phyloP scores from a whole-genome alignment of 495 filamentous ascomycete genomes.

The Neurospora tetrasperma region DNA sequence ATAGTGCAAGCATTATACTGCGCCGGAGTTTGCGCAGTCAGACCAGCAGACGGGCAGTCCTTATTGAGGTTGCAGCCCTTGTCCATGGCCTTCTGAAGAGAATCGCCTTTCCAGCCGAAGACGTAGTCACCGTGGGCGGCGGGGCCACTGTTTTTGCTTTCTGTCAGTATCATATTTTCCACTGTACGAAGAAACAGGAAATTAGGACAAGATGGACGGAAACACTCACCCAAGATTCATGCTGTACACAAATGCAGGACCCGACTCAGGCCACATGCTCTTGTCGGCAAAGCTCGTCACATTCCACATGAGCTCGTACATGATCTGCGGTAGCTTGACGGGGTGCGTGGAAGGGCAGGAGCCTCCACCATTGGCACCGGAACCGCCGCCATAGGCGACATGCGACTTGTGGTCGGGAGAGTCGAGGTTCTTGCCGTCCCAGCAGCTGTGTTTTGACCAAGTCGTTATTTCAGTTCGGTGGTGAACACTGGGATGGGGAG shows the following conservation, averaged over 20 bases:
- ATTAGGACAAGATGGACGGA: constrained; percentile 5
- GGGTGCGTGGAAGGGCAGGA: constrained; percentile 52
- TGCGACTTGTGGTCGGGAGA: constrained; percentile 53
- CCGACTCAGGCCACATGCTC: constrained; percentile 44
- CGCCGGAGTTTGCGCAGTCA: constrained; percentile 32
- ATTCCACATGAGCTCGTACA: constrained; percentile 62
- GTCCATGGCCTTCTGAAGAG: constrained; percentile 56
- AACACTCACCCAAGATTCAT: constrained; percentile 40
- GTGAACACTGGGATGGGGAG: neutral
- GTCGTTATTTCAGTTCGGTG: too few relatives aligned
- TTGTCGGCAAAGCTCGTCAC: constrained; percentile 44
- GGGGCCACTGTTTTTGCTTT: constrained; percentile 22
- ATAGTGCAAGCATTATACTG: constrained; percentile 39
- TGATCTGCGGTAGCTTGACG: constrained; percentile 53
- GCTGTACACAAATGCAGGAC: constrained; percentile 43
- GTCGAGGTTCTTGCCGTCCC: constrained; percentile 48
- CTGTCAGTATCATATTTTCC: neutral
- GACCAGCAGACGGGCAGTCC: constrained; percentile 36
- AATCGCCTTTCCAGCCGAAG: constrained; percentile 62
- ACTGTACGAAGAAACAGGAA: neutral
- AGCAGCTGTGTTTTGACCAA: constrained; percentile 26
- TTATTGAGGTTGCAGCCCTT: constrained; percentile 47
- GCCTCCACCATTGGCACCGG: constrained; percentile 42
- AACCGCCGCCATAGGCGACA: constrained; percentile 48
- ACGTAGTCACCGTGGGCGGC: constrained; percentile 65